Evolutionary conservation across 2,329 filamentous ascomycete species (phyloP), one percentile per base, ranked within the genome.

Genomic region (Colletotrichum endophyticum): DNA sequence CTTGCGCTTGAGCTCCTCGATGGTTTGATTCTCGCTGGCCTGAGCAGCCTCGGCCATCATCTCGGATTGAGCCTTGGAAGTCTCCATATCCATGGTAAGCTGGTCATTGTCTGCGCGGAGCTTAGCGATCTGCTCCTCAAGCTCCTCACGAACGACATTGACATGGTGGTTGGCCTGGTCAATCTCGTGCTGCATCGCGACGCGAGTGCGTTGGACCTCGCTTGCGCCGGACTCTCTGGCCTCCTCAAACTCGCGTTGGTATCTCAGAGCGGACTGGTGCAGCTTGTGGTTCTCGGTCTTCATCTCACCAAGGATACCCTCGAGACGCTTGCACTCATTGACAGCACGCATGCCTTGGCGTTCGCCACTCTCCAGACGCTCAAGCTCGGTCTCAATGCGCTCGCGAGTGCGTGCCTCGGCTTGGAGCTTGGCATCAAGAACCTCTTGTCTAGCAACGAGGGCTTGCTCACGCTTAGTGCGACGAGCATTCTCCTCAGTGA

Each of bases 81-180:
- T 96, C 81, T 98, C 95, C 12, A 93, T 91, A 78, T 98, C 95
- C 81, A 97, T 89, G 81, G 91, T 94, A 73, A 94, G 90, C 79
- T 93, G 93, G 78, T 98, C 95, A 59, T 98, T 87, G 83, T 98
- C 95, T 25, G 90, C 87, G 70, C 95, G 93, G 32, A 96, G 87
- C 80, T 93, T 93, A 30, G 89, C 86, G 76, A 97, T 91, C 83
- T 98, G 95, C 75, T 94, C 92, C 83, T 98, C 96, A 13, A 98
- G 91, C 81, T 96, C 94, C 63, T 94, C 92, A 69, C 95, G 94
- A 32, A 96, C 92, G 71, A 94, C 91, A 81, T 98, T 96, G 84
- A 96, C 94, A 81, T 98, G 94, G 83, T 95, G 93, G 81, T 96
- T 97, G 68, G 96, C 95, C 53, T 92, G 89, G 75, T 98, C 95